Conservation (phyloP, 352 stramenopile species). For the Blastocystis hominis region DNA sequence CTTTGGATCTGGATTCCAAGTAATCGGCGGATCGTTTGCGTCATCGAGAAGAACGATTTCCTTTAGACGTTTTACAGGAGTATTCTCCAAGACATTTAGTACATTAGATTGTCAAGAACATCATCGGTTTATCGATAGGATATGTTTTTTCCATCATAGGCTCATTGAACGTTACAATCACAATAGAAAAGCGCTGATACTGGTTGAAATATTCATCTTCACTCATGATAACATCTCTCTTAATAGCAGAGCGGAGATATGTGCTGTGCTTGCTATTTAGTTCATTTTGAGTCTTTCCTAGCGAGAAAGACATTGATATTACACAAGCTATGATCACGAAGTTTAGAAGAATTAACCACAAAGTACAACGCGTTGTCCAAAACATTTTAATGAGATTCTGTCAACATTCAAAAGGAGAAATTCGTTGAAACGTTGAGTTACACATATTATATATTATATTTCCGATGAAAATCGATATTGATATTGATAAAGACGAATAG, state of each 20-base stretch:
- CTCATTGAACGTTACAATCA: slow-evolving; percentile 42
- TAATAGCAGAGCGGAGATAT: background rate
- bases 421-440: no score
- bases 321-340: background rate
- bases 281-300: background rate
- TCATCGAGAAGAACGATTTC: slow-evolving; percentile 39
- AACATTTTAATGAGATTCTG: background rate
- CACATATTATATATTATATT: no score
- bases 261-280: background rate
- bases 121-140: background rate
- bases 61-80: background rate
- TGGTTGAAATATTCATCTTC: slow-evolving; percentile 27
- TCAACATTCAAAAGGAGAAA: no score
- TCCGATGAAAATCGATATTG: no score
- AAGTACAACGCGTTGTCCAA: background rate
- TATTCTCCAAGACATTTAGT: slow-evolving; percentile 52
- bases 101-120: slow-evolving; percentile 8
- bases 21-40: background rate
- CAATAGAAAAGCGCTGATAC: slow-evolving; percentile 11
- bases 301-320: background rate
- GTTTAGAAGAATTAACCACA: background rate
- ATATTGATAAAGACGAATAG: no score
- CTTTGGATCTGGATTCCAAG: slow-evolving; percentile 37
- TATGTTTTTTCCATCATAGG: slow-evolving; percentile 53
- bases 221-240: background rate